Base-by-base conservation (phyloP, 768 basidiomycete genomes). In the Fistulinella prunicolor region DNA sequence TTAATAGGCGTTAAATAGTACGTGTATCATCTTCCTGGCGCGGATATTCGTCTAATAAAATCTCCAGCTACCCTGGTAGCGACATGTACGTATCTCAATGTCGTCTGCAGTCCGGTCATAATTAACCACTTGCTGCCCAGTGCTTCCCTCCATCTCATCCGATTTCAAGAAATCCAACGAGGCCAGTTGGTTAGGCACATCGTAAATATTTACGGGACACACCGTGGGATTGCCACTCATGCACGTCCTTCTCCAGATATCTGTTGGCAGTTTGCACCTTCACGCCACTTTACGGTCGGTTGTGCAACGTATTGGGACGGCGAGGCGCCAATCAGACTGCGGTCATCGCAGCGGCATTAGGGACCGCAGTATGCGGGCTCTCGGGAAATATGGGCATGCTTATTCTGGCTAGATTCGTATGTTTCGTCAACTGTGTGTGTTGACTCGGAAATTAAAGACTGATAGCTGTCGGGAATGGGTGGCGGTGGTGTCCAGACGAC, bases 151-250 rank as follows among this genome's bases (percentile, higher is more conserved):
- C 13, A 89, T 90, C 48, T 89, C 86, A 1, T 89, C 86, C 0
- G 85, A 89, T 40, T 89, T 89, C 58, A 68, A 83, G 50, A 81
- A 78, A 57, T 85, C 86, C 5, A 81, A 89, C 60, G 84, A 90
- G 64, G 85, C 85, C 0, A 85, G 83, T 59, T 90, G 89, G 89
- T 75, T 91, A 9, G 89, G 89, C 38, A 90, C 89, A 32, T 73
- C 85, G 84, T 88, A 66, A 59, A 73, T 63, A n/a, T 13, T 47
- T 23, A 44, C 28, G 7, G 28, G 12, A 28, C 12, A 6, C 28
- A 6, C 28, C 7, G 12, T 28, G 7, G 56, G 14, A 9, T 14
- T n/a, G 9, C n/a, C n/a, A 34, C 4, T 30, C 32, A 29, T 22
- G n/a, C n/a, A n/a, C n/a, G n/a, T n/a, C n/a, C n/a, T n/a, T n/a